These are phyloP conservation scores for Theobroma cacao DNA, from an alignment of 345 rosid genomes.

Conservation along the genomic window DNA sequence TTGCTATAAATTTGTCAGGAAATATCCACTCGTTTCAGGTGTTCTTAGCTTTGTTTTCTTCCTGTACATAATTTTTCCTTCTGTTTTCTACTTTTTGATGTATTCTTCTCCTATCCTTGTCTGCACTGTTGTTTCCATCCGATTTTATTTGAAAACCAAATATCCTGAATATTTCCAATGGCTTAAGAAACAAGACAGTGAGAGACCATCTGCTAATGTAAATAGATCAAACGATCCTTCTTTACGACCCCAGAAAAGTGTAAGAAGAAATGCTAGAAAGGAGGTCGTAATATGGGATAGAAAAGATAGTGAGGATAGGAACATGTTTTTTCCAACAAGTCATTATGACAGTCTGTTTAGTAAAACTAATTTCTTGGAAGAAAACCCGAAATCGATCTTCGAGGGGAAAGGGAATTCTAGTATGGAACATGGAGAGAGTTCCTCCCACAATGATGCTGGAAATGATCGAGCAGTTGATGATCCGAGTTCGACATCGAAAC, in stretches of 20 bases:
- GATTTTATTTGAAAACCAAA: slow-evolving; percentile 23
- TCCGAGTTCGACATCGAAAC: background rate
- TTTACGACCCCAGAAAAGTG: slow-evolving; percentile 41
- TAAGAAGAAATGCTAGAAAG: slow-evolving; percentile 42
- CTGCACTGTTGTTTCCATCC: slow-evolving; percentile 30
- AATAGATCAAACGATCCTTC: slow-evolving; percentile 23
- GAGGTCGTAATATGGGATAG: slow-evolving; percentile 35
- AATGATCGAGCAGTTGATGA: slow-evolving; percentile 11
- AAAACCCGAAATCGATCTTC: background rate
- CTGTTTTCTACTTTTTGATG: slow-evolving; percentile 48
- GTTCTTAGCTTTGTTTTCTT: slow-evolving; percentile 29
- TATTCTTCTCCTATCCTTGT: slow-evolving; percentile 48
- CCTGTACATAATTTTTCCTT: slow-evolving; percentile 51
- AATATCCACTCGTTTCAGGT: slow-evolving; percentile 48
- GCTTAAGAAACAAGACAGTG: slow-evolving; percentile 18
- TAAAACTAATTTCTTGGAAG: slow-evolving; percentile 23
- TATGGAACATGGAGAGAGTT: slow-evolving; percentile 4
- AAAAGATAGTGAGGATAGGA: slow-evolving; percentile 21
- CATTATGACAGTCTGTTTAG: slow-evolving; percentile 25
- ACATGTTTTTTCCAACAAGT: slow-evolving; percentile 13
- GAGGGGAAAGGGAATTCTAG: slow-evolving; percentile 8
- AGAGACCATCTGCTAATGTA: slow-evolving; percentile 3
- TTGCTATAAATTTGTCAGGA: slow-evolving; percentile 28
- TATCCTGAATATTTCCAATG: background rate
- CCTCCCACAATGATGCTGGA: slow-evolving; percentile 18